Percentiles rank a stretch among this genome's conserved stretches.
phyloP scores from a whole-genome alignment of 805 yeast genomes.

The Myxozyma neglecta region DNA sequence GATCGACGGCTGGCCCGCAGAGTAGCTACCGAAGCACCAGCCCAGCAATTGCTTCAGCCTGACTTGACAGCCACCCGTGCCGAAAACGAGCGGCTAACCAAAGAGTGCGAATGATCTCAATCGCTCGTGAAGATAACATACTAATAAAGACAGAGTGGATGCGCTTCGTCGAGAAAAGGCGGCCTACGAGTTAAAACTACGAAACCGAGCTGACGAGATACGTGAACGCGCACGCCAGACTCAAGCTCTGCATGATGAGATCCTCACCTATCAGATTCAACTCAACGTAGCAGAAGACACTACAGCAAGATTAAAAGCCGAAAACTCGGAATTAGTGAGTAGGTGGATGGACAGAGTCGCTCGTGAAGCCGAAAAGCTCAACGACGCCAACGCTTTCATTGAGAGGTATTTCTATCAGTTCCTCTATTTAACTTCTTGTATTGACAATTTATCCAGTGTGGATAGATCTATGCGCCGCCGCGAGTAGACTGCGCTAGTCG shows the following conservation, averaged over 20 bases:
- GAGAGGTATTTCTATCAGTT: slow-evolving; percentile 29
- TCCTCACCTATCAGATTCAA: slow-evolving; percentile 61
- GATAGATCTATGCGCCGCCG: slow-evolving; percentile 18
- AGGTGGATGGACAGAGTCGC: slow-evolving; percentile 61
- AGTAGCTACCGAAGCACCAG: background rate
- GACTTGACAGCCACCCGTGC: background rate
- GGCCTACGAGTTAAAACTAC: slow-evolving; percentile 38
- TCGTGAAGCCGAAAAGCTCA: slow-evolving; percentile 60
- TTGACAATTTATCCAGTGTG: slow-evolving; percentile 2
- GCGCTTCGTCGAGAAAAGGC: too few relatives aligned
- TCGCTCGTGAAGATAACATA: too few relatives aligned
- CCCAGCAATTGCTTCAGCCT: background rate
- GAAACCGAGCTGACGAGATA: slow-evolving; percentile 34
- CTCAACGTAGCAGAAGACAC: slow-evolving; percentile 47
- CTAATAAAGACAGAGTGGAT: too few relatives aligned
- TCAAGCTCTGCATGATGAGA: slow-evolving; percentile 65
- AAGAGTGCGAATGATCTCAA: background rate
- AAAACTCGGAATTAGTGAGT: slow-evolving; percentile 53
- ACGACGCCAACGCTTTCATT: slow-evolving; percentile 47
- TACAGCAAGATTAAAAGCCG: slow-evolving; percentile 45
- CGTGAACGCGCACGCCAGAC: slow-evolving; percentile 54
- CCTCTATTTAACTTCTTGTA: background rate
- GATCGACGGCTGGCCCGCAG: background rate
- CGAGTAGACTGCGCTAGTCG: slow-evolving; percentile 14
- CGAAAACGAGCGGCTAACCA: background rate